Evolutionary conservation across 2,329 filamentous ascomycete genomes (phyloP), one percentile per base, ranked within the genome.

Genomic region (Cordyceps tenuipes): DNA sequence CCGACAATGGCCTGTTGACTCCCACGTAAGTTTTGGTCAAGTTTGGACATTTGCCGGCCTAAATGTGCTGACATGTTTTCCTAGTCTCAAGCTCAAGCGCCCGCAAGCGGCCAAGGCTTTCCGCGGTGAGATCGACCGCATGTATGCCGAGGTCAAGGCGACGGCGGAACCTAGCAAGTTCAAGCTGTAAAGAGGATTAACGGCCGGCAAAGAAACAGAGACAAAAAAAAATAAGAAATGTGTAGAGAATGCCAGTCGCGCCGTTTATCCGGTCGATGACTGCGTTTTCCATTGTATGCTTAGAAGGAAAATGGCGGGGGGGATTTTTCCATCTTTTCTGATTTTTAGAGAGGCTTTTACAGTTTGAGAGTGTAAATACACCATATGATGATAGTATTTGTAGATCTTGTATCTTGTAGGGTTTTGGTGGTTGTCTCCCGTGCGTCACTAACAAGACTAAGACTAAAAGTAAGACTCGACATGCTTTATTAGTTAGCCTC

Each of bases 1-100:
- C 97, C 64, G 92, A 96, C 56, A 99, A 99, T 71, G 89, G 96
- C 74, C 79, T 97, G 55, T 76, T 92, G 70, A 94, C 90, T 26
- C 90, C 90, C 34, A 95, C 90, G 89, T 93, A 83, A 85, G 88
- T 84, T 26, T 17, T 10, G 19, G 51, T 12, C 5, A 21, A 29
- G 23, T 29, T 39, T 21, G 44, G 17, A 26, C 19, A 46, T 46
- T 13, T 26, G 3, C 29, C 3, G 10, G 3, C 9, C 44, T 3
- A 13, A 8, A 7, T 46, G 17, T 46, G 12, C 62, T 69, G 52
- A 69, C 61, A 12, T 13, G 12, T 43, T 12, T 3, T n/a, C 29
- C 17, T 63, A 85, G 82, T 44, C 75, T 85, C 39, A 85, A 85
- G 71, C 74, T 85, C 56, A 85, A 85, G 77, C 77, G 82, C 60